Percentiles rank a stretch among this genome's conserved stretches.
phyloP scores from a whole-genome alignment of 441 rosid genomes.

The Eruca vesicaria region DNA sequence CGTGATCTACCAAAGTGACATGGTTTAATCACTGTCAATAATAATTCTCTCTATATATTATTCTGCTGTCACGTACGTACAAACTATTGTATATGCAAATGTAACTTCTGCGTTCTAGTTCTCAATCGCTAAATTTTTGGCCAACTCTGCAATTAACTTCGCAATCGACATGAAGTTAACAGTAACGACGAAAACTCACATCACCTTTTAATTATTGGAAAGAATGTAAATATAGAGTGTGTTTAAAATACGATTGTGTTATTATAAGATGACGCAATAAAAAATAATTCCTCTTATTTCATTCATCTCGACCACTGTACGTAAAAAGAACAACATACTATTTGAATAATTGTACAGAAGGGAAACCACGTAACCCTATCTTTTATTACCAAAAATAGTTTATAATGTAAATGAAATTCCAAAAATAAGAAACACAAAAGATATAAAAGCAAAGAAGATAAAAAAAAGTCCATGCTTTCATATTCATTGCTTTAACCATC shows the following conservation, averaged over 20 bases:
- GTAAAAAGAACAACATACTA: not conserved
- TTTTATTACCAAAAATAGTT: conserved; percentile 30
- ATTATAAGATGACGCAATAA: conserved; percentile 6
- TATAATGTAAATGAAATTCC: conserved; percentile 32
- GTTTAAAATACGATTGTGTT: conserved; percentile 17
- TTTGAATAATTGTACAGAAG: conserved; percentile 23
- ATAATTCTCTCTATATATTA: conserved; percentile 36
- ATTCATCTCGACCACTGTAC: conserved; percentile 16
- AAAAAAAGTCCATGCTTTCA: conserved; percentile 43
- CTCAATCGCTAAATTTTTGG: conserved; percentile 30
- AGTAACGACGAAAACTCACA: conserved; percentile 18
- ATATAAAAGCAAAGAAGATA: conserved; percentile 30
- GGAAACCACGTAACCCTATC: conserved; percentile 18
- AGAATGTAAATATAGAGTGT: conserved; percentile 8
- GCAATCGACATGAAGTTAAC: conserved; percentile 18
- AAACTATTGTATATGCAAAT: conserved; percentile 4
- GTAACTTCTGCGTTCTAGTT: conserved; percentile 20
- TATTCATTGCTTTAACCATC: conserved; percentile 63
- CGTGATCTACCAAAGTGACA: conserved; percentile 38
- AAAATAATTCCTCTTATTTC: conserved; percentile 14
- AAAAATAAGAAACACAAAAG: conserved; percentile 27
- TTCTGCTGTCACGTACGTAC: conserved; percentile 24
- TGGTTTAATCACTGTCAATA: conserved; percentile 35
- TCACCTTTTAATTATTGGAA: conserved; percentile 26
- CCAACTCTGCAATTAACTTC: conserved; percentile 25